These are phyloP conservation scores for Phenoliferia sp. DNA, from an alignment of 1,284 basidiomycete genomes.

Conservation along the genomic window DNA sequence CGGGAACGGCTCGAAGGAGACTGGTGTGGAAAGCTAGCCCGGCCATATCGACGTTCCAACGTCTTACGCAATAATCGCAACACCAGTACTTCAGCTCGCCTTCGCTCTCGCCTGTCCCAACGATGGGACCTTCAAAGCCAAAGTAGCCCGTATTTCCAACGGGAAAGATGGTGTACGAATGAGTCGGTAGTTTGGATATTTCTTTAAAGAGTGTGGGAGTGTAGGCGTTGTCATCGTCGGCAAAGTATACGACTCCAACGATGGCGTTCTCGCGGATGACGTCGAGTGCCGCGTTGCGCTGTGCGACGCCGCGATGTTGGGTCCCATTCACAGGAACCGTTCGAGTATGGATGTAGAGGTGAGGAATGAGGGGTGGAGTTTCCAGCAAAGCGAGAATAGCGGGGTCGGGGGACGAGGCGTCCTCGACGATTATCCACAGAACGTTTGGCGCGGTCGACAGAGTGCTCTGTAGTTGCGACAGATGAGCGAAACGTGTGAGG, in stretches of 20 bases:
- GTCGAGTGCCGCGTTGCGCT: slow-evolving; percentile 12
- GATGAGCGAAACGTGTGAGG: background rate
- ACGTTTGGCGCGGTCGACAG: background rate
- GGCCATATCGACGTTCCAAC: slow-evolving; percentile 18
- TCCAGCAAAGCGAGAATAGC: background rate
- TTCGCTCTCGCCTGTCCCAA: background rate
- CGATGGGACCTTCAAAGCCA: background rate
- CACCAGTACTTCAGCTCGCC: slow-evolving; percentile 1
- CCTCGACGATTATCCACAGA: slow-evolving; percentile 14
- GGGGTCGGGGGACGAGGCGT: slow-evolving; percentile 1
- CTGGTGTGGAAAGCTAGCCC: slow-evolving; percentile 8
- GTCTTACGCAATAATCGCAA: slow-evolving; percentile 7
- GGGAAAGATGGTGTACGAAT: background rate
- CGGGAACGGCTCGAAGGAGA: background rate
- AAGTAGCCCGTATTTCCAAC: background rate
- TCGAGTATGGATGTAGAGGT: background rate
- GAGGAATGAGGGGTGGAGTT: background rate
- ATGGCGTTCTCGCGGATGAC: background rate
- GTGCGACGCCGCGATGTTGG: slow-evolving; percentile 3
- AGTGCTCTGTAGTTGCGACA: background rate
- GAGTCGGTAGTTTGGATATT: background rate
- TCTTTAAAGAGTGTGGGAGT: background rate
- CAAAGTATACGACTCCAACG: slow-evolving; percentile 8
- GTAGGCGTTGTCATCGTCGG: slow-evolving; percentile 13
- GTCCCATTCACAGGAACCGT: no score